Conservation (phyloP, 2,329 filamentous ascomycete species). For the Nigrospora sphaerica region DNA sequence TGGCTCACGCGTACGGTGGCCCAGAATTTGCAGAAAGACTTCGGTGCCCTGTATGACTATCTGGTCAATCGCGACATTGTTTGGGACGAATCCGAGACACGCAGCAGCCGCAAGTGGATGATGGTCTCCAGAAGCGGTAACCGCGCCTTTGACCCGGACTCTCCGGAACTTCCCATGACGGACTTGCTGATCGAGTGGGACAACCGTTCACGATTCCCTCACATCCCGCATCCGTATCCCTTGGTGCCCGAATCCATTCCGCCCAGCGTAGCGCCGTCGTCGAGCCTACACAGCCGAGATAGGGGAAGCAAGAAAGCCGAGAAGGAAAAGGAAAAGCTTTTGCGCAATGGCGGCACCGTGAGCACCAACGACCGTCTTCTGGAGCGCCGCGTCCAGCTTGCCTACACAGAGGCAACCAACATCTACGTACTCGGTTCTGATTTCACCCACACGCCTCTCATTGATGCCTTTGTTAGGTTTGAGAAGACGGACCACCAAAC, state of each 20-base stretch:
- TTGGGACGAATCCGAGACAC: slow-evolving; percentile 57
- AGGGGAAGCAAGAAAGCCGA: slow-evolving; percentile 23
- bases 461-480: slow-evolving; percentile 48
- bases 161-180: slow-evolving; percentile 52
- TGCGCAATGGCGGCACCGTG: slow-evolving; percentile 3
- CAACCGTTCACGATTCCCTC: slow-evolving; percentile 53
- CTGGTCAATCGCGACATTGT: slow-evolving; percentile 59
- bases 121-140: slow-evolving; percentile 44
- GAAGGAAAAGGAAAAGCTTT: slow-evolving; percentile 9
- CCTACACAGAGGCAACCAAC: slow-evolving; percentile 54
- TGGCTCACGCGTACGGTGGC: slow-evolving; percentile 57
- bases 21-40: slow-evolving; percentile 54
- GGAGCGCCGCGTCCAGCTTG: slow-evolving; percentile 47
- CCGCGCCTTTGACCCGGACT: slow-evolving; percentile 40
- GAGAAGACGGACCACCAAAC: slow-evolving; percentile 42
- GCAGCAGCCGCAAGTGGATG: slow-evolving; percentile 57
- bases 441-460: slow-evolving; percentile 44
- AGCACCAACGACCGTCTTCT: slow-evolving; percentile 15
- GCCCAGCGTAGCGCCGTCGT: slow-evolving; percentile 10
- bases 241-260: slow-evolving; percentile 49
- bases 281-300: slow-evolving; percentile 7
- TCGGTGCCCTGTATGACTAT: slow-evolving; percentile 64
- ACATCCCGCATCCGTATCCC: slow-evolving; percentile 61
- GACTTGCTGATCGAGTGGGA: slow-evolving; percentile 62
- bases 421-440: slow-evolving; percentile 48